phyloP scores from a whole-genome alignment of 73 alveolate species.

The Stentor roeselii region DNA sequence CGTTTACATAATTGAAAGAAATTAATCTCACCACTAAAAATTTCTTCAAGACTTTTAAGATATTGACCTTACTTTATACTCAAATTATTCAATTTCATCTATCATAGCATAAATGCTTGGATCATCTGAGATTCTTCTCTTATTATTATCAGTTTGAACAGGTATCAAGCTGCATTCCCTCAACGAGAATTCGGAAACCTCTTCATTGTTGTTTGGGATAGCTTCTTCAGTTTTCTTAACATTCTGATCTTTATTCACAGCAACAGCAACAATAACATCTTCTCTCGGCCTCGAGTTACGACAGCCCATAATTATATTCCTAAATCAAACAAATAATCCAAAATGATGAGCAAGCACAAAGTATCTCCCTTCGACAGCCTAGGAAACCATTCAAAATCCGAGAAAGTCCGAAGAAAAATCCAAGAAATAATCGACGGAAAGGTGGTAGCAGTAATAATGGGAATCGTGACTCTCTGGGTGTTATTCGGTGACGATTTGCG shows the following conservation, averaged over 20 bases:
- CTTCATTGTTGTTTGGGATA: background rate
- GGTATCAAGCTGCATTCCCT: background rate
- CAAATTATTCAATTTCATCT: background rate
- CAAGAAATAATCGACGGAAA: slow-evolving; percentile 56
- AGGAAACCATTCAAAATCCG: background rate
- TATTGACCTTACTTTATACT: too few relatives aligned
- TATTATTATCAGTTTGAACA: background rate
- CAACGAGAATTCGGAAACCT: background rate
- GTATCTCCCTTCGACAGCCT: background rate
- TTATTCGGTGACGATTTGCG: slow-evolving; percentile 66
- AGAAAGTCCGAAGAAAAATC: slow-evolving; percentile 29
- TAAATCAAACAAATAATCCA: background rate
- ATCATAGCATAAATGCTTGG: background rate
- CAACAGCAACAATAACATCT: background rate
- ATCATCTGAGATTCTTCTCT: background rate
- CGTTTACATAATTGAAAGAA: too few relatives aligned
- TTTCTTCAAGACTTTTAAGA: too few relatives aligned
- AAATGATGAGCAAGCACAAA: background rate
- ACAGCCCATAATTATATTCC: background rate
- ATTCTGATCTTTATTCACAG: background rate
- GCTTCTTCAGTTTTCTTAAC: background rate
- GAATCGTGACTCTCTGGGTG: slow-evolving; percentile 56
- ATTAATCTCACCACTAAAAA: too few relatives aligned
- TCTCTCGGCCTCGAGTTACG: background rate
- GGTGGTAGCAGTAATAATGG: slow-evolving; percentile 48